Percentiles rank a stretch among this genome's conserved stretches.
Conservation (phyloP, 257 asterid species). For the Primulina huaijiensis region DNA sequence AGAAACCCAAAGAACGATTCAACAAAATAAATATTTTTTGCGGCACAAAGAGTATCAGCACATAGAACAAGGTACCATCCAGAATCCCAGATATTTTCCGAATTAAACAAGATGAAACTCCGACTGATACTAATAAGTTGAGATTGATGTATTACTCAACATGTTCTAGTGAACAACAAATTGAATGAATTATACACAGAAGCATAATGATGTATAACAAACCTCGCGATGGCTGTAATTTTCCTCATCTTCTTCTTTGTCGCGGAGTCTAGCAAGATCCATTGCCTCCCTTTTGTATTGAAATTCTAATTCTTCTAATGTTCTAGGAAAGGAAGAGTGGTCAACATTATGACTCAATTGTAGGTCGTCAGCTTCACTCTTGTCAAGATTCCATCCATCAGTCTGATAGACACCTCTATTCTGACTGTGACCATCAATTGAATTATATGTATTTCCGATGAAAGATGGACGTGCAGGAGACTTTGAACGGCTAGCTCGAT, state of each 20-base stretch:
- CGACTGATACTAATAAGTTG: background rate
- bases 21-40: no score
- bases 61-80: background rate
- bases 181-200: slow-evolving; percentile 1
- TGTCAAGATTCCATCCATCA: slow-evolving; percentile 68
- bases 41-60: background rate
- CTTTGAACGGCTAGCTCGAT: slow-evolving; percentile 76
- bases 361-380: slow-evolving; percentile 52
- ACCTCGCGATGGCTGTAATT: slow-evolving; percentile 91
- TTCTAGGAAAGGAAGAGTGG: slow-evolving; percentile 48
- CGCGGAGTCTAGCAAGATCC: slow-evolving; percentile 84
- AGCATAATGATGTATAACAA: slow-evolving; percentile 14
- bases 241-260: slow-evolving; percentile 97
- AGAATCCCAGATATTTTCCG: background rate
- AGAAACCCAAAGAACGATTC: no score
- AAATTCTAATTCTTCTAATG: slow-evolving; percentile 75
- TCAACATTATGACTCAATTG: slow-evolving; percentile 51
- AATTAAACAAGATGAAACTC: slow-evolving; percentile 10
- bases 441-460: slow-evolving; percentile 47
- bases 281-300: slow-evolving; percentile 69
- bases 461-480: slow-evolving; percentile 69
- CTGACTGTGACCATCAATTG: slow-evolving; percentile 67
- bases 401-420: slow-evolving; percentile 54
- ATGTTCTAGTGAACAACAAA: slow-evolving; percentile 9
- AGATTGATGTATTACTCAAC: slow-evolving; percentile 5